A percentile compares a stretch with the other conserved stretches of the same genome.
phyloP scores from a whole-genome alignment of 192 early-diverging fungal genomes.

The Coemansia sp. region DNA sequence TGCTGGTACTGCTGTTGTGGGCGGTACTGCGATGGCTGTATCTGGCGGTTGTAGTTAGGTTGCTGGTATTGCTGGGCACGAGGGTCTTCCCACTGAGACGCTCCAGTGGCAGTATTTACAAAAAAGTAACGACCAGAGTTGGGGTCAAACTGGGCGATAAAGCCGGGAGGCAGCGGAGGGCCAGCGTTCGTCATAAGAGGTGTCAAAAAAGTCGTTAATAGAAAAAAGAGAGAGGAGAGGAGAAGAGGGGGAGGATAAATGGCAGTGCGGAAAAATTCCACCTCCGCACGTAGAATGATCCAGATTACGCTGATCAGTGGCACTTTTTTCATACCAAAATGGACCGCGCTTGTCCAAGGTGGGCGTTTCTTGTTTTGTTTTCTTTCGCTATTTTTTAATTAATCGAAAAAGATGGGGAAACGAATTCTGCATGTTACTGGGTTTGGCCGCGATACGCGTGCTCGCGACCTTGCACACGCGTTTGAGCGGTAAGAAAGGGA shows the following conservation, averaged over 20 bases:
- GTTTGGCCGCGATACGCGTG: constrained; percentile 72
- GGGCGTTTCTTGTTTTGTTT: not conserved
- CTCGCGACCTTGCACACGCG: constrained; percentile 90
- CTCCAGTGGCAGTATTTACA: constrained; percentile 25
- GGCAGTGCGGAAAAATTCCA: not conserved
- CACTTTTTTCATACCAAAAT: no score
- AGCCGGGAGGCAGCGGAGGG: constrained; percentile 29
- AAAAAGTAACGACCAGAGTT: constrained; percentile 16
- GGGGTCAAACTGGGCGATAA: constrained; percentile 17
- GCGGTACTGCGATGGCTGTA: constrained; percentile 4
- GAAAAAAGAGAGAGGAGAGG: not conserved
- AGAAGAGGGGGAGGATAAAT: not conserved
- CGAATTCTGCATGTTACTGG: constrained; percentile 81
- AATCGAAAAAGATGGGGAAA: constrained; percentile 37
- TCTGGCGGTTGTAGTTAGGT: not conserved
- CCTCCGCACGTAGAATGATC: not conserved
- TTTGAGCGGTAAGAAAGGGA: constrained; percentile 81
- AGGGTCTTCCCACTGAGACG: constrained; percentile 28
- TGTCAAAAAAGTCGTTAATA: not conserved
- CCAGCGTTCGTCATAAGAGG: not conserved
- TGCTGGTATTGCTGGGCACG: constrained; percentile 11
- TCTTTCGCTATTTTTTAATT: not conserved
- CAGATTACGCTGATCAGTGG: not conserved
- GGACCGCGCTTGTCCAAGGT: no score
- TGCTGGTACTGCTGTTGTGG: not conserved